phyloP scores from a whole-genome alignment of 2,329 filamentous ascomycete genomes.

The Epichloe elymi region DNA sequence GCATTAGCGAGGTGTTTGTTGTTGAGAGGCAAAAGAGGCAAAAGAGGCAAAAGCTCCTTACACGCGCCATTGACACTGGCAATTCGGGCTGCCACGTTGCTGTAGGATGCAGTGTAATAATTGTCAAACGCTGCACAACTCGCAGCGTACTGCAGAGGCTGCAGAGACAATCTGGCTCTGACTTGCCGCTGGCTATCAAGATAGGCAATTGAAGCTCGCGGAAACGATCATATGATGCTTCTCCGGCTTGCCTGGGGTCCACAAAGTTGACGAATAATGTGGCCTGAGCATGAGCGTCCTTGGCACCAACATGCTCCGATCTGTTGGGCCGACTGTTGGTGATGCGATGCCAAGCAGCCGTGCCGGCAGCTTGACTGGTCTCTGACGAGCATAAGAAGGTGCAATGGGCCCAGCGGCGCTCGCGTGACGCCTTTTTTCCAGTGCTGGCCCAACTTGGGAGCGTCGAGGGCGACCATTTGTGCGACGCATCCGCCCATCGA shows the following conservation, averaged over 20 bases:
- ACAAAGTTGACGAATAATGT: slow-evolving; percentile 23
- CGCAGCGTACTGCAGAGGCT: not conserved
- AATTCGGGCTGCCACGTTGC: slow-evolving; percentile 5
- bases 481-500: slow-evolving; percentile 31
- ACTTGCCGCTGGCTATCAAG: slow-evolving; percentile 25
- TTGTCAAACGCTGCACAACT: not conserved
- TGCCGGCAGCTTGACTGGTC: slow-evolving; percentile 19
- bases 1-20: not conserved
- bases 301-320: slow-evolving; percentile 13
- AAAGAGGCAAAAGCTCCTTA: not conserved
- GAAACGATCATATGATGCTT: slow-evolving; percentile 22
- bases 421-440: slow-evolving; percentile 20
- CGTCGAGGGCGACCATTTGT: slow-evolving; percentile 27
- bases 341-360: slow-evolving; percentile 23
- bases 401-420: slow-evolving; percentile 18
- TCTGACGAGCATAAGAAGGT: slow-evolving; percentile 17
- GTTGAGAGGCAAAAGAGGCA: not conserved
- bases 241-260: slow-evolving; percentile 18
- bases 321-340: slow-evolving; percentile 14
- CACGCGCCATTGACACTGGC: not conserved
- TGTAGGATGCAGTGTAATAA: not conserved
- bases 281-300: slow-evolving; percentile 17
- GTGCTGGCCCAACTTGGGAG: slow-evolving; percentile 15
- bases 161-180: not conserved
- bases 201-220: slow-evolving; percentile 22